Conservation (phyloP, 768 basidiomycete species). For the Guyanaporus albipodus region DNA sequence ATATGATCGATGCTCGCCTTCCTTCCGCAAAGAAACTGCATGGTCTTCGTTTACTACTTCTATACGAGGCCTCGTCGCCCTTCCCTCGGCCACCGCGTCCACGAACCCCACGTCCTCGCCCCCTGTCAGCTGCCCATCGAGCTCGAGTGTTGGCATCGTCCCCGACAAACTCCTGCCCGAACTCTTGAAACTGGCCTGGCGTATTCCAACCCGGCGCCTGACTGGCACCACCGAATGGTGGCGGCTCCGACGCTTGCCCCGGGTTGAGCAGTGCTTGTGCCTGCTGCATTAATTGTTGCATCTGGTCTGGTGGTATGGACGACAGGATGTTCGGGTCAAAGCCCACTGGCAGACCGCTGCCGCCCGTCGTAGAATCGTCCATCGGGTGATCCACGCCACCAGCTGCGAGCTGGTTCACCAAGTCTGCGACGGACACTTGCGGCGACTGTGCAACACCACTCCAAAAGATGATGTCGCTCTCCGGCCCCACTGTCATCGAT, state of each 20-base stretch:
- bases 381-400: constrained; percentile 41
- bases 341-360: constrained; percentile 30
- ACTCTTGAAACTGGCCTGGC: constrained; percentile 40
- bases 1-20: constrained; percentile 75
- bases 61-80: constrained; percentile 59
- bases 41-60: constrained; percentile 81
- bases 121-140: constrained; percentile 45
- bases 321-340: constrained; percentile 42
- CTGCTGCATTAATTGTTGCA: constrained; percentile 57
- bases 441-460: constrained; percentile 31
- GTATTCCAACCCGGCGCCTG: constrained; percentile 37
- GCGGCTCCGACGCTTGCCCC: constrained; percentile 25
- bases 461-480: constrained; percentile 68
- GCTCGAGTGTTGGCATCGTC: constrained; percentile 43
- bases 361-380: constrained; percentile 30
- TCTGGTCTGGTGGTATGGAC: constrained; percentile 51
- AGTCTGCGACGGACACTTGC: constrained; percentile 58
- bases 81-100: constrained; percentile 56
- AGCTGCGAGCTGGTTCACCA: constrained; percentile 60
- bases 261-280: constrained; percentile 33
- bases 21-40: constrained; percentile 89
- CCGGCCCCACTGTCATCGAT: constrained; percentile 66
- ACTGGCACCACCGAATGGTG: constrained; percentile 36
- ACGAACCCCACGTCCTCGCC: constrained; percentile 52
- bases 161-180: constrained; percentile 45